Percentiles rank a stretch among this genome's conserved stretches.
Evolutionary conservation across 2,329 filamentous ascomycete species (phyloP).

Genomic region (Thielaviopsis cerberus): DNA sequence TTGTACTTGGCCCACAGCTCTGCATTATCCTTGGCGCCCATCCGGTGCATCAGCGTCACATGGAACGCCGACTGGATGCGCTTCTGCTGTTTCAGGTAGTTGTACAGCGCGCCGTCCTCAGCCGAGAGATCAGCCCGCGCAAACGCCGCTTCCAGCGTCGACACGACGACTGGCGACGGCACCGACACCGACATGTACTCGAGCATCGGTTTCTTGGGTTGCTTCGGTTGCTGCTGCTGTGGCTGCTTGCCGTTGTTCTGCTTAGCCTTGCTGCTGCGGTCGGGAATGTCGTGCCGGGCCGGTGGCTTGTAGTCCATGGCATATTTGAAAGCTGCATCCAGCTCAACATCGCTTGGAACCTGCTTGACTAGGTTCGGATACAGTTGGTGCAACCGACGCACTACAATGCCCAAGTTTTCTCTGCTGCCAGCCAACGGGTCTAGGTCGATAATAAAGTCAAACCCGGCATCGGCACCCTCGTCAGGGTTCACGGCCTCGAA

Average conservation of each 20-base stretch:
- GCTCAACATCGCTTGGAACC: slow-evolving; percentile 51
- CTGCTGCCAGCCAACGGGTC: slow-evolving; percentile 62
- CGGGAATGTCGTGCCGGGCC: slow-evolving; percentile 55
- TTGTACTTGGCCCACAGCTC: slow-evolving; percentile 60
- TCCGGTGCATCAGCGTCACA: slow-evolving; percentile 79
- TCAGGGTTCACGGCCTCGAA: slow-evolving; percentile 61
- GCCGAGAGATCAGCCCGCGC: slow-evolving; percentile 27
- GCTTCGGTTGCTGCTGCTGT: slow-evolving; percentile 17
- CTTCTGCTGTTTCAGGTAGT: slow-evolving; percentile 49
- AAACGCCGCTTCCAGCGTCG: slow-evolving; percentile 54
- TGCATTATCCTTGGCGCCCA: slow-evolving; percentile 37
- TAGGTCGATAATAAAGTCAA: slow-evolving; percentile 71
- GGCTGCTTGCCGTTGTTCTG: slow-evolving; percentile 17
- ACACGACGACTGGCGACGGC: slow-evolving; percentile 23
- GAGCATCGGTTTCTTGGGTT: slow-evolving; percentile 27
- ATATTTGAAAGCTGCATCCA: slow-evolving; percentile 60
- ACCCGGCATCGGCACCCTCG: slow-evolving; percentile 55
- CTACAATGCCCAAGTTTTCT: slow-evolving; percentile 64
- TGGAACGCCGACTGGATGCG: slow-evolving; percentile 79
- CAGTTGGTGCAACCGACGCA: slow-evolving; percentile 50
- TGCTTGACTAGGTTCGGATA: slow-evolving; percentile 61
- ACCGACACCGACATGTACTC: slow-evolving; percentile 40
- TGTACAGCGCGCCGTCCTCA: slow-evolving; percentile 39
- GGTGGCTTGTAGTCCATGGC: slow-evolving; percentile 63
- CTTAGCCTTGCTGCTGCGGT: slow-evolving; percentile 22